phyloP scores from a whole-genome alignment of 805 yeast species.

The Candida qinlingensis region DNA sequence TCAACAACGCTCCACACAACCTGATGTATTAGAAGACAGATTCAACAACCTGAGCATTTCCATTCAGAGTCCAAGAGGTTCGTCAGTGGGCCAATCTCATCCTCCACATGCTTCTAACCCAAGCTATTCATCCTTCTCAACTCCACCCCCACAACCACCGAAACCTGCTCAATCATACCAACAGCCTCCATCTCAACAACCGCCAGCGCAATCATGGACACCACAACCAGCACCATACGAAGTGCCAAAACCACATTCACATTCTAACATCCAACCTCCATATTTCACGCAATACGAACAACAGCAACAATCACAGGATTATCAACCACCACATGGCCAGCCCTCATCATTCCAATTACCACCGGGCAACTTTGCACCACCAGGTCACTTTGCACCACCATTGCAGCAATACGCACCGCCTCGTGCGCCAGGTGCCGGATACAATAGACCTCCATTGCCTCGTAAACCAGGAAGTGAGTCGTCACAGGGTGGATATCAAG shows the following conservation, averaged over 20 bases:
- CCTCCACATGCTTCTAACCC: constrained; percentile 12
- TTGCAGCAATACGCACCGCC: constrained; percentile 7
- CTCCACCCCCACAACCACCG: constrained; percentile 4
- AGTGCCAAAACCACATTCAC: constrained; percentile 5
- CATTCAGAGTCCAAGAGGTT: constrained; percentile 17
- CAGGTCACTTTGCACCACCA: constrained; percentile 6
- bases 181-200: constrained; percentile 2
- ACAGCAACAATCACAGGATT: not conserved
- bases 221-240: constrained; percentile 4
- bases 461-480: constrained; percentile 23
- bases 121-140: not conserved
- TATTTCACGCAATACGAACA: not conserved
- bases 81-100: constrained; percentile 6
- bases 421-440: not conserved
- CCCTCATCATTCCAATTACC: no score
- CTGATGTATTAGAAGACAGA: constrained; percentile 15
- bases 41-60: constrained; percentile 16
- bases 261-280: not conserved
- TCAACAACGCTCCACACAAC: not conserved
- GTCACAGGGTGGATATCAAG: constrained; percentile 22
- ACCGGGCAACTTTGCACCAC: not conserved
- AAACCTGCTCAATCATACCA: constrained; percentile 1
- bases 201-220: not conserved
- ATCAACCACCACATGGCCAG: not conserved
- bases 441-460: constrained; percentile 15